Conservation (phyloP, 1,284 basidiomycete species). For the Irpex lacteus region DNA sequence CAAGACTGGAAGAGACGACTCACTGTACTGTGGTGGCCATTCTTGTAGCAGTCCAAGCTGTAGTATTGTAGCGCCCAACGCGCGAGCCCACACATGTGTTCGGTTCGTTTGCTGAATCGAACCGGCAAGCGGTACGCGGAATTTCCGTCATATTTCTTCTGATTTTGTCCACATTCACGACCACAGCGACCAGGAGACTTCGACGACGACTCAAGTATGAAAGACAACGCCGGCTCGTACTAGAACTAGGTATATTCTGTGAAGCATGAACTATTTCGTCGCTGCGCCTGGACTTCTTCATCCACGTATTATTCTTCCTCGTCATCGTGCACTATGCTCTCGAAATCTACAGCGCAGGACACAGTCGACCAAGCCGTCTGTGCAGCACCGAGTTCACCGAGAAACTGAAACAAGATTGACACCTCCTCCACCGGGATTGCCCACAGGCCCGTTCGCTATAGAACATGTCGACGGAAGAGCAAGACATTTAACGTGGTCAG, state of each 20-base stretch:
- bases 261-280: not conserved
- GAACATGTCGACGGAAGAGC: conserved; percentile 30
- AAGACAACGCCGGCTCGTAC: not conserved
- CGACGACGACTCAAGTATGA: not conserved
- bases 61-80: not conserved
- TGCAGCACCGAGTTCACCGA: not conserved
- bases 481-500: conserved; percentile 28
- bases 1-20: not conserved
- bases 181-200: not conserved
- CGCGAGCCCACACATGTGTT: not conserved
- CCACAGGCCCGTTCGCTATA: conserved; percentile 22
- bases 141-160: not conserved
- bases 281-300: not conserved
- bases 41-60: not conserved
- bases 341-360: not conserved
- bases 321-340: not conserved
- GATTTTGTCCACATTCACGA: not conserved
- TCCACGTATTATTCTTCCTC: not conserved
- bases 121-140: not conserved
- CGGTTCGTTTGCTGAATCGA: not conserved
- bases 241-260: not conserved
- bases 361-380: conserved; percentile 7
- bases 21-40: not conserved
- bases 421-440: not conserved
- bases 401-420: not conserved